Percentiles rank a stretch among this genome's conserved stretches.
Conservation (phyloP, 371 early-diverging fungal genomes). For the Umbelopsis sp. region DNA sequence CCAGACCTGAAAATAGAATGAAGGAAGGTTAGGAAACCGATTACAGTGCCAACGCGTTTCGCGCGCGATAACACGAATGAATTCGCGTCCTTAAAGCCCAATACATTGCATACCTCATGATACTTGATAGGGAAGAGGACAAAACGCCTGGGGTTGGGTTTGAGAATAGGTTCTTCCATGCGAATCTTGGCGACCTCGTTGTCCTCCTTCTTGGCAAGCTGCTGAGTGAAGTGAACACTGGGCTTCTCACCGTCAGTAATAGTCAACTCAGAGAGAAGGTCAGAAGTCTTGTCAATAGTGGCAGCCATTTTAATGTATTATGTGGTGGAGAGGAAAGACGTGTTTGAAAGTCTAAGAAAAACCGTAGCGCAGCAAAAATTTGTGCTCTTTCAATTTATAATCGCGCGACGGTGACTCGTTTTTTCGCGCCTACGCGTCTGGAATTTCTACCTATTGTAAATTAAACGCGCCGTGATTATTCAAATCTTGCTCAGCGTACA, state of each 20-base stretch:
- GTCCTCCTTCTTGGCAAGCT: conserved; percentile 18
- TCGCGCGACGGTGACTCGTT: background rate
- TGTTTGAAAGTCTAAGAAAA: background rate
- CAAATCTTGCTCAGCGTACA: background rate
- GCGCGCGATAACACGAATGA: conserved; percentile 3
- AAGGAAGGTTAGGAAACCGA: background rate
- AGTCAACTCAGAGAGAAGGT: conserved; percentile 6
- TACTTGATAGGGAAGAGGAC: conserved; percentile 97
- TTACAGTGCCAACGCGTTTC: background rate
- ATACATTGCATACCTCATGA: conserved; percentile 69
- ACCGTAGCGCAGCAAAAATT: conserved; percentile 7
- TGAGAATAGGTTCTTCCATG: conserved; percentile 51
- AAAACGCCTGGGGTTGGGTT: conserved; percentile 84
- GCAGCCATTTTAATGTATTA: background rate
- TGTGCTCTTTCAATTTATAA: background rate
- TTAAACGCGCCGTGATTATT: conserved; percentile 12
- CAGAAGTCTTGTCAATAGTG: conserved; percentile 3
- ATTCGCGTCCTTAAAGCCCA: background rate
- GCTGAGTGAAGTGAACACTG: background rate
- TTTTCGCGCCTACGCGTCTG: background rate
- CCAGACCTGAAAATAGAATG: conserved; percentile 78
- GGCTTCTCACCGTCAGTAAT: background rate
- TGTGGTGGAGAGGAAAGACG: background rate
- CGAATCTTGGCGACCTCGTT: conserved; percentile 10
- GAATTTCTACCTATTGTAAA: background rate